These are phyloP conservation scores for Naganishia friedmannii DNA, from an alignment of 768 basidiomycete species.

Conservation along the genomic window DNA sequence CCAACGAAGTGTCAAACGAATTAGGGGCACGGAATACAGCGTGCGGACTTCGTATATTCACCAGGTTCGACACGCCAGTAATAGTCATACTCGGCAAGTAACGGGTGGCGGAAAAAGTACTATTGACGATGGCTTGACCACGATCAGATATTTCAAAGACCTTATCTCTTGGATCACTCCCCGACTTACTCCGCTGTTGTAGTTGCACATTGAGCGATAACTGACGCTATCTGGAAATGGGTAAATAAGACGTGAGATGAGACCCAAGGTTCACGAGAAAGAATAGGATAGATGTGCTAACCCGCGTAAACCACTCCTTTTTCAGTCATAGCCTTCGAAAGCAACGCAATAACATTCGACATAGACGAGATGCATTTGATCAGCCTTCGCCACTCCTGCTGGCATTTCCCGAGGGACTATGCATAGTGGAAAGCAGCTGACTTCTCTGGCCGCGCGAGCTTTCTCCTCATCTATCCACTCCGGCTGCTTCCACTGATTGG, in stretches of 20 bases:
- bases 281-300: background rate
- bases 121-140: slow-evolving; percentile 41
- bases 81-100: slow-evolving; percentile 72
- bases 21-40: too few species aligned
- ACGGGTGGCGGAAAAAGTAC: slow-evolving; percentile 79
- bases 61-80: slow-evolving; percentile 80
- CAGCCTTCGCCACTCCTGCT: background rate
- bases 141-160: background rate
- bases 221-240: background rate
- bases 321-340: background rate
- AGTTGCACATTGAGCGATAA: background rate
- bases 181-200: slow-evolving; percentile 57
- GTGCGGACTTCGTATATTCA: background rate
- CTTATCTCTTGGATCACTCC: slow-evolving; percentile 32
- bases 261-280: background rate
- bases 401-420: background rate
- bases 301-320: background rate
- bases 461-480: slow-evolving; percentile 71
- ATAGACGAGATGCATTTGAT: background rate
- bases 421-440: background rate
- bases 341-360: background rate
- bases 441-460: slow-evolving; percentile 59
- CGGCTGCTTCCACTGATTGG: slow-evolving; percentile 71
- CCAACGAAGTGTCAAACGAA: slow-evolving; percentile 56
- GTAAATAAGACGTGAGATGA: background rate